Percentiles rank a stretch among this genome's conserved stretches.
These are phyloP conservation scores for Trichoderma gamsii DNA, from an alignment of 495 filamentous ascomycete genomes.

Conservation along the genomic window DNA sequence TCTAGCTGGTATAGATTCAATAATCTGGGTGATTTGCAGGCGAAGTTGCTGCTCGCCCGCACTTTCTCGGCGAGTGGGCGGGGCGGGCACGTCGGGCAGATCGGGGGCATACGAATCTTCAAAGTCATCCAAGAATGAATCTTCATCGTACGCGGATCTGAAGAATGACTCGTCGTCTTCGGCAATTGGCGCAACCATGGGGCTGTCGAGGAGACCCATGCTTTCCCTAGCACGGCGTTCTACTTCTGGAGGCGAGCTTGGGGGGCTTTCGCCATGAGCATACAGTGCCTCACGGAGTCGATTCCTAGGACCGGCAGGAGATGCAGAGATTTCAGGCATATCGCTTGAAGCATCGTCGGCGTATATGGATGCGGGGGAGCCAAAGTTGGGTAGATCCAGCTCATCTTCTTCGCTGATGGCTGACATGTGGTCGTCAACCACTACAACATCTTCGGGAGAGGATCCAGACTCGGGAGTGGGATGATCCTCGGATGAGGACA, in stretches of 20 bases:
- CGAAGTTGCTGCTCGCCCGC: conserved; percentile 63
- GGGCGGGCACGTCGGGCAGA: conserved; percentile 32
- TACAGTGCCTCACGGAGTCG: not conserved
- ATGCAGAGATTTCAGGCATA: conserved; percentile 24
- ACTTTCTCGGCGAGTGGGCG: conserved; percentile 28
- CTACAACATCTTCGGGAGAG: not conserved
- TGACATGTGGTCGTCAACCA: not conserved
- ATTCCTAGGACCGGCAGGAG: conserved; percentile 29
- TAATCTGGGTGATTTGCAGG: conserved; percentile 76
- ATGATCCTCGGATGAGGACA: not conserved
- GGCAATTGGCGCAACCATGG: conserved; percentile 22
- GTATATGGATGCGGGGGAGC: conserved; percentile 33
- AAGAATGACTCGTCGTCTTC: conserved; percentile 25
- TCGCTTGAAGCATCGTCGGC: conserved; percentile 26
- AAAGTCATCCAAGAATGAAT: conserved; percentile 27
- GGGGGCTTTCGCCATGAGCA: conserved; percentile 26
- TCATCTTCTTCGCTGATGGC: conserved; percentile 25
- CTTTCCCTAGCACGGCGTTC: not conserved
- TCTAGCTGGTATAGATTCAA: conserved; percentile 70
- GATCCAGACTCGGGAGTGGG: not conserved
- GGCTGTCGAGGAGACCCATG: conserved; percentile 5
- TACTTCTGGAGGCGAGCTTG: conserved; percentile 35
- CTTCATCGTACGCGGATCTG: conserved; percentile 22
- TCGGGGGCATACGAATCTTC: conserved; percentile 32
- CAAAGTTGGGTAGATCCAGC: conserved; percentile 30